These are phyloP conservation scores for Pisolithus sp. DNA, from an alignment of 768 basidiomycete genomes.

Conservation along the genomic window DNA sequence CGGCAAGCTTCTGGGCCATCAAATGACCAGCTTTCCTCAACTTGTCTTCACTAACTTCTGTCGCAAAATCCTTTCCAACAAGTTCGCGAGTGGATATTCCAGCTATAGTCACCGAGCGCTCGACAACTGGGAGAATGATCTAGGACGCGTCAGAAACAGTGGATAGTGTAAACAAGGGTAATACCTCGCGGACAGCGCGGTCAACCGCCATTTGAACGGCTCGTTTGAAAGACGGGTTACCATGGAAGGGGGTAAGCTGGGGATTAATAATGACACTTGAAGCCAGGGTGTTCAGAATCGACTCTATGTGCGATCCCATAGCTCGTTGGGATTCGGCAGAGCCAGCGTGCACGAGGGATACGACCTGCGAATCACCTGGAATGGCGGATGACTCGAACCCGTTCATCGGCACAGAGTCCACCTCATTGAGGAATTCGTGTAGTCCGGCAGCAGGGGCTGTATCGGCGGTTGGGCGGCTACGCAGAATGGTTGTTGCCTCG, in stretches of 20 bases:
- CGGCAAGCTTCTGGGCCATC: slow-evolving; percentile 96
- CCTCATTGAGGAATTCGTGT: slow-evolving; percentile 75
- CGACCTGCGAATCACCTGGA: slow-evolving; percentile 51
- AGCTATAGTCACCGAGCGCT: slow-evolving; percentile 96
- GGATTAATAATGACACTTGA: slow-evolving; percentile 71
- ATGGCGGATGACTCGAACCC: slow-evolving; percentile 53
- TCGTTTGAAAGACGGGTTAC: slow-evolving; percentile 81
- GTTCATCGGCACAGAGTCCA: slow-evolving; percentile 73
- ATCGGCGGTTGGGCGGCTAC: slow-evolving; percentile 66
- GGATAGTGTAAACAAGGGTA: neutral
- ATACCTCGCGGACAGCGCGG: slow-evolving; percentile 88
- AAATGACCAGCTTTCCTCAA: slow-evolving; percentile 87
- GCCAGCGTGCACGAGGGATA: slow-evolving; percentile 54
- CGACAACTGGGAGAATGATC: slow-evolving; percentile 97
- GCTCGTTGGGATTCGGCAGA: slow-evolving; percentile 61
- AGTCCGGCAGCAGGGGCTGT: slow-evolving; percentile 44
- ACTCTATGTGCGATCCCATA: slow-evolving; percentile 74
- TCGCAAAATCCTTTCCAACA: slow-evolving; percentile 92
- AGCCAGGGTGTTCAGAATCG: slow-evolving; percentile 64
- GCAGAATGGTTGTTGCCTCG: slow-evolving; percentile 77
- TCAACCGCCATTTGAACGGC: slow-evolving; percentile 89
- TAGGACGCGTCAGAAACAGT: slow-evolving; percentile 21
- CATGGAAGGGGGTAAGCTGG: slow-evolving; percentile 66
- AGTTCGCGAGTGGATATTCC: slow-evolving; percentile 96
- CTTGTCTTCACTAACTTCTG: slow-evolving; percentile 86